Percentiles rank a stretch among this genome's conserved stretches.
Conservation (phyloP, 805 yeast species). For the Ogataea methanolica region DNA sequence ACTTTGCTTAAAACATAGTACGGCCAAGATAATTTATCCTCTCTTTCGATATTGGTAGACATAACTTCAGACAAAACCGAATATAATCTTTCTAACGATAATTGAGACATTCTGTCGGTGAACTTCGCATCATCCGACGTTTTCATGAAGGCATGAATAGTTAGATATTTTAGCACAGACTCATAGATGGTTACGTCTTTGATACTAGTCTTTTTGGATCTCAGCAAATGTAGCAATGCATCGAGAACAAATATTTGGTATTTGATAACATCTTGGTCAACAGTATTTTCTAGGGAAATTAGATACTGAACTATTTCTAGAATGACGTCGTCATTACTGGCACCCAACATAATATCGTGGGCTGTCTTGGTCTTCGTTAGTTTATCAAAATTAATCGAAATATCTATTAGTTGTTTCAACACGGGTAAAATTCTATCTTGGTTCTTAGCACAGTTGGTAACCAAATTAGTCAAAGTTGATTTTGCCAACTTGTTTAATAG, state of each 20-base stretch:
- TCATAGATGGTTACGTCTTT: slow-evolving; percentile 6
- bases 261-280: slow-evolving; percentile 18
- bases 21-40: slow-evolving; percentile 57
- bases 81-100: slow-evolving; percentile 59
- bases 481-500: slow-evolving; percentile 64
- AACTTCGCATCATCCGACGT: slow-evolving; percentile 7
- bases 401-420: slow-evolving; percentile 36
- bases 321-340: slow-evolving; percentile 9
- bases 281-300: slow-evolving; percentile 10
- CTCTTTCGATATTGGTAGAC: slow-evolving; percentile 24
- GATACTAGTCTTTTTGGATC: slow-evolving; percentile 21
- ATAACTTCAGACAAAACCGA: slow-evolving; percentile 50
- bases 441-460: slow-evolving; percentile 32
- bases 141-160: slow-evolving; percentile 19
- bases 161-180: slow-evolving; percentile 22
- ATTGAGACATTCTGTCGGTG: slow-evolving; percentile 32
- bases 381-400: slow-evolving; percentile 69
- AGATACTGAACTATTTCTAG: slow-evolving; percentile 9
- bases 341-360: slow-evolving; percentile 35
- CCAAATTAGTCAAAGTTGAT: slow-evolving; percentile 41
- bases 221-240: slow-evolving; percentile 24
- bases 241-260: slow-evolving; percentile 23
- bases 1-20: slow-evolving; percentile 38
- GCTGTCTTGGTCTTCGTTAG: slow-evolving; percentile 69
- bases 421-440: slow-evolving; percentile 30